phyloP scores from a whole-genome alignment of 2,329 filamentous ascomycete genomes.

The Paraphoma chrysanthemicola region DNA sequence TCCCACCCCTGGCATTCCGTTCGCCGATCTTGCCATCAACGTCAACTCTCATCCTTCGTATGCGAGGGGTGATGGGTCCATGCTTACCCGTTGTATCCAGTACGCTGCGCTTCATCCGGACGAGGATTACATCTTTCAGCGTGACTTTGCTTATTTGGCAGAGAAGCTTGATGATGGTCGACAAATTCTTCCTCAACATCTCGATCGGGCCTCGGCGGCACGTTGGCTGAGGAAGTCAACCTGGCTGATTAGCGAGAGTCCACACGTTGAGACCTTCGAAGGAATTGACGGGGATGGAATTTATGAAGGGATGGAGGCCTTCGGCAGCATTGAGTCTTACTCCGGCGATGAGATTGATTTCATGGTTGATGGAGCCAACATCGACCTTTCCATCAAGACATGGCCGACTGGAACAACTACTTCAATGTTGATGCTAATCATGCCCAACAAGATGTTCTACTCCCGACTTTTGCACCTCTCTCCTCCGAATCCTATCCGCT shows the following conservation, averaged over 20 bases:
- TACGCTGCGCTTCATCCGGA: not conserved
- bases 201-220: not conserved
- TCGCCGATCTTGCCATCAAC: slow-evolving; percentile 1
- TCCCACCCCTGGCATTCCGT: not conserved
- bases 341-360: no score
- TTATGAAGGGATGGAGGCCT: not conserved
- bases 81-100: slow-evolving; percentile 1
- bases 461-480: no score
- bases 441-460: no score
- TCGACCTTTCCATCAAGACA: no score
- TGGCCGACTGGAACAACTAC: no score
- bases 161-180: slow-evolving; percentile 1
- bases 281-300: not conserved
- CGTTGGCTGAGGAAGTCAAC: not conserved
- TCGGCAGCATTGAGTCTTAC: no score
- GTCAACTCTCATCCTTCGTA: not conserved
- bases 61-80: not conserved
- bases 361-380: no score
- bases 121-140: not conserved
- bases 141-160: not conserved
- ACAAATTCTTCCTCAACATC: not conserved
- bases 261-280: not conserved
- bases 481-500: no score
- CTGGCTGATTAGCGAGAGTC: not conserved
- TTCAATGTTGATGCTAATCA: no score